These are phyloP conservation scores for Nakazawaea populi DNA, from an alignment of 805 yeast genomes.

Conservation along the genomic window DNA sequence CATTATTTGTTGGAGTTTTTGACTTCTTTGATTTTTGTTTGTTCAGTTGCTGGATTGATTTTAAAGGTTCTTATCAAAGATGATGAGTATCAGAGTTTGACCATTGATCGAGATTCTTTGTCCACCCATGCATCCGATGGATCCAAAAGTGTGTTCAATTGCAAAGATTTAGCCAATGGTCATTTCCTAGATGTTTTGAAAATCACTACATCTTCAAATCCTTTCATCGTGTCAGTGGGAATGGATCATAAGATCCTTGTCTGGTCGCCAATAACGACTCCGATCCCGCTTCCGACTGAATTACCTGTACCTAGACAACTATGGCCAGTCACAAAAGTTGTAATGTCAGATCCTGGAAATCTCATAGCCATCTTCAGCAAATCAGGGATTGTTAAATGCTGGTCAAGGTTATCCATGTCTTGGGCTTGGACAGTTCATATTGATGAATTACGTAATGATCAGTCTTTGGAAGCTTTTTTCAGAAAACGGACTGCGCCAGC, in stretches of 20 bases:
- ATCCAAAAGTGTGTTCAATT: constrained; percentile 15
- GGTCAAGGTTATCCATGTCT: constrained; percentile 47
- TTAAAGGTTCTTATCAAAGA: constrained; percentile 33
- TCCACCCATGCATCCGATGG: neutral
- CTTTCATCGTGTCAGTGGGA: constrained; percentile 66
- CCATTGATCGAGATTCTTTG: constrained; percentile 8
- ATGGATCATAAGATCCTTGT: constrained; percentile 65
- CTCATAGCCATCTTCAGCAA: constrained; percentile 50
- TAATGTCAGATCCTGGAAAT: constrained; percentile 54
- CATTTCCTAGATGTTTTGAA: constrained; percentile 61
- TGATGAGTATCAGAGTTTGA: constrained; percentile 11
- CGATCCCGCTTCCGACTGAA: constrained; percentile 38
- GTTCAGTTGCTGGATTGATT: constrained; percentile 41
- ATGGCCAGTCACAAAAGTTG: constrained; percentile 59
- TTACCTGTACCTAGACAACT: constrained; percentile 36
- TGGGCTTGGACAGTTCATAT: constrained; percentile 52
- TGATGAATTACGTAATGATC: constrained; percentile 28
- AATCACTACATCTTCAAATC: constrained; percentile 53
- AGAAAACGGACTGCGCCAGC: constrained; percentile 49
- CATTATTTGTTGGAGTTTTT: constrained; percentile 52
- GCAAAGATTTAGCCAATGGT: constrained; percentile 38
- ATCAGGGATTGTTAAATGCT: constrained; percentile 50
- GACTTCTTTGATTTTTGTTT: constrained; percentile 42
- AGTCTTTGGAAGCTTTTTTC: constrained; percentile 54
- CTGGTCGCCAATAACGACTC: constrained; percentile 64